Evolutionary conservation across 805 yeast species (phyloP).

Genomic region (Starmerella apis): DNA sequence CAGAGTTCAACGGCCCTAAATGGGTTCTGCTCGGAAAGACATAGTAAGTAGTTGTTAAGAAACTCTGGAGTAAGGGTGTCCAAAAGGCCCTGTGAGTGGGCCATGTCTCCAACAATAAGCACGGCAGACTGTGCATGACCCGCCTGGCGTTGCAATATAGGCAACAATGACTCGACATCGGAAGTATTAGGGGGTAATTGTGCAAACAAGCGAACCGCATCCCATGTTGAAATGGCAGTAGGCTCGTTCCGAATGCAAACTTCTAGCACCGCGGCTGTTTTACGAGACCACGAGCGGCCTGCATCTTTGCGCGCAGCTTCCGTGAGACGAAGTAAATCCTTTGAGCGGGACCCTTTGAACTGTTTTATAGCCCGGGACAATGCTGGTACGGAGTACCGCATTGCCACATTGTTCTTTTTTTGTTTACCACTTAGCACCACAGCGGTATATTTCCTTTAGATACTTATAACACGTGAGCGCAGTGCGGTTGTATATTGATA

Average conservation of each 20-base stretch:
- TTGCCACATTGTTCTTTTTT: neutral
- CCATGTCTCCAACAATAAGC: constrained; percentile 14
- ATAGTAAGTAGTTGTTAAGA: constrained; percentile 1
- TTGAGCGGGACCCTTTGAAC: neutral
- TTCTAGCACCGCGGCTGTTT: constrained; percentile 13
- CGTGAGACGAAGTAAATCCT: neutral
- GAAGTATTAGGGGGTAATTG: constrained; percentile 5
- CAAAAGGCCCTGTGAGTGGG: neutral
- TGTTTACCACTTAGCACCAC: neutral
- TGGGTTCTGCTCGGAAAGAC: constrained; percentile 6
- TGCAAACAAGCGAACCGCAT: constrained; percentile 8
- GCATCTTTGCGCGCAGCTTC: constrained; percentile 8
- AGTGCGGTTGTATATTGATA: too few species aligned
- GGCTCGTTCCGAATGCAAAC: constrained; percentile 10
- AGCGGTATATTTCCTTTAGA: too few species aligned
- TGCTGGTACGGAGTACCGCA: constrained; percentile 3
- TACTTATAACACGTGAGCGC: too few species aligned
- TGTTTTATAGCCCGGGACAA: neutral
- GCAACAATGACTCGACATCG: constrained; percentile 11
- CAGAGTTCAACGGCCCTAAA: constrained; percentile 17
- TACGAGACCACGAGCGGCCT: constrained; percentile 3
- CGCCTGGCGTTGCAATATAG: constrained; percentile 12
- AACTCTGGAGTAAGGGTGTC: neutral
- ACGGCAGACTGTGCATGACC: neutral
- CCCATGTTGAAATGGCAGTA: neutral